Evolutionary conservation across 768 basidiomycete species (phyloP), one percentile per base, ranked within the genome.

Genomic region (Jaapia argillacea): DNA sequence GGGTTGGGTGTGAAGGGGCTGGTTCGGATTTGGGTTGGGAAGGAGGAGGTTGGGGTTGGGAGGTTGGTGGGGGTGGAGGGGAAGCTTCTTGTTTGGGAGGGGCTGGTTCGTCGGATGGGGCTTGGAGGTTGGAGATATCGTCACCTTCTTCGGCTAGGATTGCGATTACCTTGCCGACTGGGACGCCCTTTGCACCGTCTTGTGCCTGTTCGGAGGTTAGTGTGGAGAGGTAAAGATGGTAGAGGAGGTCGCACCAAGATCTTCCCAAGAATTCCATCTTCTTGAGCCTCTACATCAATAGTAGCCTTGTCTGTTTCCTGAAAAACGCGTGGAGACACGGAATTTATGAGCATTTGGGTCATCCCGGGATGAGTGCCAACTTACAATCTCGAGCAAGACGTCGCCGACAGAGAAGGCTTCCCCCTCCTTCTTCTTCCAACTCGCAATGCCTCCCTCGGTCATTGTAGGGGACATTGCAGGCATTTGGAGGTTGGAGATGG

Each of bases 401-500:
- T 94, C 91, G 2, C 92, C 92, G 24, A 83, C 69, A 2, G 66
- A 49, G 56, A 91, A 96, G 0, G 76, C 54, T 46, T 90, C 88
- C 14, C 91, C 90, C 53, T 85, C 84, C 49, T 73, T 72, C 65
- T 83, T 83, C 69, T 94, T 96, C 92, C 94, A 97, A 3, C 71
- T 71, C 1, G 89, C 70, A 49, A 98, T 87, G 2, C 85, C 90
- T 36, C 93, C 92, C 63, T 96, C 92, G 0, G 87, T 91, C 86
- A 97, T 92, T 10, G 90, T 94, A 12, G 91, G 92, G 2, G 86
- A 92, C 91, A 97, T 94, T 46, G 93, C 93, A 4, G 93, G 93
- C 90, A 97, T 94, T 52, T 76, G 67, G 46, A 94, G 75, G 48
- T 79, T 74, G 39, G 85, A 80, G 41, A 88, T 71, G 24, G 82